Base-by-base conservation (phyloP, 2,329 filamentous ascomycete genomes). In the Ceratocystis cubensis region DNA sequence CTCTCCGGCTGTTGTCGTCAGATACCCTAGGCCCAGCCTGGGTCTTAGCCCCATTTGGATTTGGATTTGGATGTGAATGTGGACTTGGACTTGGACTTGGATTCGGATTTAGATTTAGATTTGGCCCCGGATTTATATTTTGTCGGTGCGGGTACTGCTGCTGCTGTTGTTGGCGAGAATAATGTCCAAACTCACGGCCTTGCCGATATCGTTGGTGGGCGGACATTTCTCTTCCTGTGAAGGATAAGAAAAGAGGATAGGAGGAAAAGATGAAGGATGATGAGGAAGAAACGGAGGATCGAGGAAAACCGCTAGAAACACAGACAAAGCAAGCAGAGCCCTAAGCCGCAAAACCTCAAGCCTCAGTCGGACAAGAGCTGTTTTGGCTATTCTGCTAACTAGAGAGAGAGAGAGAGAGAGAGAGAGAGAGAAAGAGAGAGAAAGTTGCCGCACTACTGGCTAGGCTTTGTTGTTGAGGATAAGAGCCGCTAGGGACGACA, bases 111-210 rank as follows among this genome's bases (percentile, higher is more conserved):
- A 37, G 33, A 10, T 41, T 41, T 41, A 13, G 10, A 22, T 48
- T 10, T 7, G 46, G n/a, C 25, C 20, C 48, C 20, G 3, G 10
- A 28, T 22, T 25, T 25, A 53, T 25, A 5, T n/a, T 53, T 25
- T 10, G 48, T 25, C 48, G 48, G 8, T 28, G 48, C 48, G 15
- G 22, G 5, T 48, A 5, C 46, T n/a, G 33, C 15, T 63, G 61
- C 0, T 45, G 61, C 10, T 41, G 20, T 33, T 63, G 61, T 3
- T 45, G 61, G n/a, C 20, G 17, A 30, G 44, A 44, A 30, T 63
- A 33, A 15, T 46, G 61, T 48, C 41, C 61, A 63, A 63, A 63
- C 61, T 63, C 61, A 48, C 61, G 61, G 61, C 25, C 61, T 65
- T 41, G 50, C 50, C 53, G 64, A 46, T 61, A 41, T n/a, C 48